Evolutionary conservation across 257 asterid species (phyloP).

Genomic region (Scutellaria minor): DNA sequence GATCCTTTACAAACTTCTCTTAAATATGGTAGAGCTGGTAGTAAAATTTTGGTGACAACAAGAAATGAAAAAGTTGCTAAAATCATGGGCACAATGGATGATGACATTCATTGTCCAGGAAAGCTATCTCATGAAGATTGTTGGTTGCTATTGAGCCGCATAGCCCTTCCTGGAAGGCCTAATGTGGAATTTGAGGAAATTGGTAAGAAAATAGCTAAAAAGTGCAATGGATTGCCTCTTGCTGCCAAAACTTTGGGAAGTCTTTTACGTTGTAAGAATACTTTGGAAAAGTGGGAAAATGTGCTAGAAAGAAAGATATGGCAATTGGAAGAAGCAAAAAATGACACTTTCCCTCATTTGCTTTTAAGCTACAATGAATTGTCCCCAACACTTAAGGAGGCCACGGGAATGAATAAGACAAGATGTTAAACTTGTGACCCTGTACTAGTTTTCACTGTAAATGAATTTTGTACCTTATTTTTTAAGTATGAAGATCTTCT

Average conservation of each 20-base stretch:
- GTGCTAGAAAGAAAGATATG: constrained; percentile 42
- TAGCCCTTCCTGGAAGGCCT: constrained; percentile 36
- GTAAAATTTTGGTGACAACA: neutral
- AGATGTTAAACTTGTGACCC: no score
- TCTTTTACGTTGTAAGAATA: constrained; percentile 37
- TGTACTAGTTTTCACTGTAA: no score
- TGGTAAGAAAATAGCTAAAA: constrained; percentile 42
- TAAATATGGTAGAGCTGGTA: neutral
- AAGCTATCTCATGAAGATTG: constrained; percentile 8
- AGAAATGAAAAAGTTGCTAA: neutral
- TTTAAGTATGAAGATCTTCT: no score
- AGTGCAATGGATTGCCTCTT: constrained; percentile 55
- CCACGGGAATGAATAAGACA: no score
- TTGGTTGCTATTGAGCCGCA: neutral
- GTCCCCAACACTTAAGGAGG: constrained; percentile 34
- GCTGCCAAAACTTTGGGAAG: constrained; percentile 50
- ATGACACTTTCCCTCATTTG: no score
- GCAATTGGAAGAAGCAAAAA: constrained; percentile 38
- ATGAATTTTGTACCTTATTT: no score
- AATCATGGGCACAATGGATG: neutral
- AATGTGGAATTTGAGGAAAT: constrained; percentile 22
- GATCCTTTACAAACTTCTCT: neutral
- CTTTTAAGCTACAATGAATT: constrained; percentile 41
- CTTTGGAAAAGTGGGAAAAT: constrained; percentile 43
- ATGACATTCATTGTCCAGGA: neutral